phyloP scores from a whole-genome alignment of 768 basidiomycete species.

The Lentinula guzmanii region DNA sequence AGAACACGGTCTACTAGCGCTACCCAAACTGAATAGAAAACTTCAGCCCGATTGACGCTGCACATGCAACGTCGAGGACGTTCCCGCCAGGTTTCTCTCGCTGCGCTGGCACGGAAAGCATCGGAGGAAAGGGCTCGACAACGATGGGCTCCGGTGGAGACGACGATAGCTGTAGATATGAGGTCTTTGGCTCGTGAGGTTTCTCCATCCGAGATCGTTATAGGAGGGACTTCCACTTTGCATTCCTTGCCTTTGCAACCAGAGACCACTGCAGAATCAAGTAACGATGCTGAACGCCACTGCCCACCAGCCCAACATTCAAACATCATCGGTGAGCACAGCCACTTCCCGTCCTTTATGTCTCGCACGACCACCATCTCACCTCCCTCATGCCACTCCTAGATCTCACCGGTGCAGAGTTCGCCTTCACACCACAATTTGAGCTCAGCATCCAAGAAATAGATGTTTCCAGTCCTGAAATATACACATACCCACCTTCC shows the following conservation, averaged over 20 bases:
- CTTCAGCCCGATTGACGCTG: background rate
- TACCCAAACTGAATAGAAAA: background rate
- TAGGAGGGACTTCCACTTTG: background rate
- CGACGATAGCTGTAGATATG: background rate
- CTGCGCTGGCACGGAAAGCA: conserved; percentile 36
- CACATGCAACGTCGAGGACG: conserved; percentile 17
- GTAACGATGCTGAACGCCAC: background rate
- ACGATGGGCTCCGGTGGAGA: background rate
- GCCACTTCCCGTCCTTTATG: background rate
- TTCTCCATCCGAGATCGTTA: background rate
- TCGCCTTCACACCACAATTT: background rate
- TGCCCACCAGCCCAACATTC: background rate
- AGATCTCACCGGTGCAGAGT: conserved; percentile 1
- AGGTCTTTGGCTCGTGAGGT: background rate
- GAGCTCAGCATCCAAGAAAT: background rate
- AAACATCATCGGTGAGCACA: conserved; percentile 5
- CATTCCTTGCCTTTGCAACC: background rate
- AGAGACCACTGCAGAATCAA: background rate
- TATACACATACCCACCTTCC: background rate
- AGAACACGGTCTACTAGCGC: background rate
- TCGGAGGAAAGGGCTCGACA: conserved; percentile 30
- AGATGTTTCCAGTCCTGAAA: background rate
- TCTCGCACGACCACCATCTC: background rate
- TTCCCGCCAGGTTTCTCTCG: conserved; percentile 29
- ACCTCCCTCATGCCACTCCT: background rate